Base-by-base conservation (phyloP, 2,329 filamentous ascomycete species). In the Aspergillus texensis region DNA sequence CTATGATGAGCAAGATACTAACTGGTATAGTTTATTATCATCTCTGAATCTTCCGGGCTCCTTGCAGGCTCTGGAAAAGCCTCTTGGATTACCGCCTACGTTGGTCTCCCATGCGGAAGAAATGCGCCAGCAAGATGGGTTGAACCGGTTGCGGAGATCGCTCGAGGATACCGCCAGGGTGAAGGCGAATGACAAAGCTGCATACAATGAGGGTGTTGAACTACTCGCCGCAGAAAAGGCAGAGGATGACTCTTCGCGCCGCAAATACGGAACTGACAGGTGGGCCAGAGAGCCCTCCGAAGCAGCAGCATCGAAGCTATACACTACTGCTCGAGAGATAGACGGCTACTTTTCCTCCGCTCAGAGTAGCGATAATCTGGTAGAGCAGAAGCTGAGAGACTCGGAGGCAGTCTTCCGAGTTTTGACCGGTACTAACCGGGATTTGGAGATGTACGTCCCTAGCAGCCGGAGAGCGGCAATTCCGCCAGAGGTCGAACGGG, bases 61-160 rank as follows among this genome's bases (percentile, higher is more conserved):
- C 1, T 80, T 99, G 4, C 95, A 99, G 75, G 95, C 95, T 0
- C 84, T 98, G 1, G 95, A 99, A 75, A 98, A 97, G 75, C 95
- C 95, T 0, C 84, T 99, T 0, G 95, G 95, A 0, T 79, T 99
- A 4, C 95, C 95, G 0, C 92, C 93, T 0, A 91, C 88, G 19
- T 80, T 99, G 2, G 86, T 93, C 3, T 92, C 95, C 26, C 95
- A 97, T 70, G 94, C 94, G 0, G 94, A 98, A 74, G 95, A 98
- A 74, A 90, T 99, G 56, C 86, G 94, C 24, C 94, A 98, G 75
- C 91, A 94, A 61, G 93, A 97, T 72, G 94, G 93, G 0, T 82
- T 97, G 36, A 88, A 90, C 61, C 85, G 91, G 32, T 80, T 98
- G 0, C 87, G 91, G 58, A 86, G 89, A 59, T 93, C 92, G 6